phyloP scores from a whole-genome alignment of 2,329 filamentous ascomycete genomes.

The Penicillium sp. region DNA sequence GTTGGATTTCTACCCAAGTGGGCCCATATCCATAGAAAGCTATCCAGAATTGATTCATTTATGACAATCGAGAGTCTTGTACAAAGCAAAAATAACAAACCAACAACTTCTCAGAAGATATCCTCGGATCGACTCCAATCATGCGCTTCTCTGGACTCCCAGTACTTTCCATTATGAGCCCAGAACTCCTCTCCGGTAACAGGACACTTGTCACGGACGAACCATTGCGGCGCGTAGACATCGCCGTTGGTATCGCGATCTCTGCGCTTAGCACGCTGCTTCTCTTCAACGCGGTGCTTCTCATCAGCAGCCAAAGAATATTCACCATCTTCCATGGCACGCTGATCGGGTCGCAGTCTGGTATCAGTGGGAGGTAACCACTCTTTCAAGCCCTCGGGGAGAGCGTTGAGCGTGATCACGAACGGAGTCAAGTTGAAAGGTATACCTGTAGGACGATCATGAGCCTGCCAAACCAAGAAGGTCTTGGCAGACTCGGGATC shows the following conservation, averaged over 20 bases:
- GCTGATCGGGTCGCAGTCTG: conserved; percentile 85
- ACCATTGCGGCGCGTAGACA: conserved; percentile 83
- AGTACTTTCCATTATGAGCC: conserved; percentile 86
- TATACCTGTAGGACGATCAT: conserved; percentile 74
- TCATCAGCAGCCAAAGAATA: conserved; percentile 91
- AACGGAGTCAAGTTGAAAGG: conserved; percentile 98
- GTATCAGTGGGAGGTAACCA: conserved; percentile 90
- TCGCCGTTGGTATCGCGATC: conserved; percentile 73
- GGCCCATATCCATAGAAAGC: background rate
- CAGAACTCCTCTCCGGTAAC: conserved; percentile 87
- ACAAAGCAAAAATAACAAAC: conserved; percentile 2
- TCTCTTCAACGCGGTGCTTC: conserved; percentile 93
- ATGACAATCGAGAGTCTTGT: conserved; percentile 13
- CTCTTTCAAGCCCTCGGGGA: conserved; percentile 74
- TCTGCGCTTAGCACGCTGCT: conserved; percentile 73
- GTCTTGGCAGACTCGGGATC: conserved; percentile 65
- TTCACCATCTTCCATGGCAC: conserved; percentile 97
- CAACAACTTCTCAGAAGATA: conserved; percentile 56
- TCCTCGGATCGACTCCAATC: conserved; percentile 73
- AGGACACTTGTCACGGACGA: conserved; percentile 67
- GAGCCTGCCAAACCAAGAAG: conserved; percentile 89
- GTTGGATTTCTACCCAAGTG: background rate
- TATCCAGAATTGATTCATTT: conserved; percentile 8
- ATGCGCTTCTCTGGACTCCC: conserved; percentile 63
- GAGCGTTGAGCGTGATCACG: conserved; percentile 87